Evolutionary conservation across 2,329 filamentous ascomycete species (phyloP), one percentile per base, ranked within the genome.

Genomic region (Aspergillus phoenicis): DNA sequence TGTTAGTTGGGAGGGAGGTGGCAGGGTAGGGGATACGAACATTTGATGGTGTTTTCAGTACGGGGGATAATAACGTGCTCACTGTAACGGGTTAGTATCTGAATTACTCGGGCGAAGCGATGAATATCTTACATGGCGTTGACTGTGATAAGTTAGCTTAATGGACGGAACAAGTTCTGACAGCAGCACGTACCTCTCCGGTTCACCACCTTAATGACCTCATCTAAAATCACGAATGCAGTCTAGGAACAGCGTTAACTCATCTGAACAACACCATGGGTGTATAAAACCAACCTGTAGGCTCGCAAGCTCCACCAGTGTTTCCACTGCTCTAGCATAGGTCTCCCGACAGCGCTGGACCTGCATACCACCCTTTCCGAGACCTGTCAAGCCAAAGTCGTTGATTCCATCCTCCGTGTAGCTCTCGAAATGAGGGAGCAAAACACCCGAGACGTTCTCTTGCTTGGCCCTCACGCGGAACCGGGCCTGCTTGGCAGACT

Each of bases 1-100:
- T 13, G 36, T 66, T 45, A 55, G 49, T 36, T 17, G 24, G 39
- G 41, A 64, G 52, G 62, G 60, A 10, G n/a, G 33, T 41, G 41
- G 59, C 4, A 13, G 20, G 17, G 22, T 10, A 15, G 24, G 15
- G 28, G 51, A 20, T 8, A 71, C 85, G 68, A 80, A 89, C 89
- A 99, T 81, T 97, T 97, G 82, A 99, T 99, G n/a, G 95, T 99
- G 73, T 98, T 99, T 77, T 99, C 95, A 13, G 95, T 99, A 67
- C 95, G 86, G 11, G 95, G 95, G 71, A 99, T 99, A 69, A 99
- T 98, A 70, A 99, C 80, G 67, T 82, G 80, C 67, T 82, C 80
- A 70, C 78, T 81, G 47, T 5, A 24, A 33, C 20, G 20, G 47
- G 52, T 71, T 68, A 66, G 67, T 67, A 59, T 58, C 33, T 5